Conservation (phyloP, 2,329 filamentous ascomycete genomes). For the Decorospora gaudefroyi region DNA sequence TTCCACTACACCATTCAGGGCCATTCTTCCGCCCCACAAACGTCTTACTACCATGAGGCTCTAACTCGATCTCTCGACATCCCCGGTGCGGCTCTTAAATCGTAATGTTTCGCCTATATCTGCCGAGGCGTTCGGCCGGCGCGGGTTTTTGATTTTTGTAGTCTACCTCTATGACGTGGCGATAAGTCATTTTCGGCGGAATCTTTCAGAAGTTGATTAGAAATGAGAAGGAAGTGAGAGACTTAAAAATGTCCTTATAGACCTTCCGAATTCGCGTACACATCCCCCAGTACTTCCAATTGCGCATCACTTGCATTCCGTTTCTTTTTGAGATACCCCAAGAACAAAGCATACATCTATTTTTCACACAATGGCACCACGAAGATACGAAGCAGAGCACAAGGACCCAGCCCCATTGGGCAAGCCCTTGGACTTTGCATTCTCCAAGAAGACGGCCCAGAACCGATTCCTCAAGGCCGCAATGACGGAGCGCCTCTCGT, state of each 20-base stretch:
- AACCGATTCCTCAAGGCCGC: slow-evolving; percentile 71
- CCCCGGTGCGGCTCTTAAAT: neutral
- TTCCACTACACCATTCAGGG: neutral
- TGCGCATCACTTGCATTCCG: neutral
- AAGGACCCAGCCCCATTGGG: slow-evolving; percentile 49
- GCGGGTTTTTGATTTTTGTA: neutral
- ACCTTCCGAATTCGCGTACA: neutral
- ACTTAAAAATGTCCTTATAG: neutral
- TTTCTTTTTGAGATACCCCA: slow-evolving; percentile 7
- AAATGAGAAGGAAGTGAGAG: slow-evolving; percentile 5
- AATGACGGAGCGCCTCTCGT: slow-evolving; percentile 68
- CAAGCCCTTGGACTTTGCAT: slow-evolving; percentile 52
- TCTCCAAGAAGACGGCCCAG: slow-evolving; percentile 59
- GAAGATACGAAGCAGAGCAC: slow-evolving; percentile 49
- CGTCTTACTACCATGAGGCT: neutral
- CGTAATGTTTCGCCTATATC: slow-evolving; percentile 10
- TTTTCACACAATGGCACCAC: slow-evolving; percentile 40
- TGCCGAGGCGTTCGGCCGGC: slow-evolving; percentile 5
- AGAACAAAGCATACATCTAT: neutral
- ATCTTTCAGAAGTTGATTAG: slow-evolving; percentile 3
- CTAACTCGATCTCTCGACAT: slow-evolving; percentile 2
- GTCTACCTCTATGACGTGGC: slow-evolving; percentile 12
- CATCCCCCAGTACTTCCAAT: neutral
- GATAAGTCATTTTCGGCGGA: slow-evolving; percentile 6
- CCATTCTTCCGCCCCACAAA: slow-evolving; percentile 3